Evolutionary conservation across 495 filamentous ascomycete genomes (phyloP), one percentile per base, ranked within the genome.

Genomic region (Podospora australis): DNA sequence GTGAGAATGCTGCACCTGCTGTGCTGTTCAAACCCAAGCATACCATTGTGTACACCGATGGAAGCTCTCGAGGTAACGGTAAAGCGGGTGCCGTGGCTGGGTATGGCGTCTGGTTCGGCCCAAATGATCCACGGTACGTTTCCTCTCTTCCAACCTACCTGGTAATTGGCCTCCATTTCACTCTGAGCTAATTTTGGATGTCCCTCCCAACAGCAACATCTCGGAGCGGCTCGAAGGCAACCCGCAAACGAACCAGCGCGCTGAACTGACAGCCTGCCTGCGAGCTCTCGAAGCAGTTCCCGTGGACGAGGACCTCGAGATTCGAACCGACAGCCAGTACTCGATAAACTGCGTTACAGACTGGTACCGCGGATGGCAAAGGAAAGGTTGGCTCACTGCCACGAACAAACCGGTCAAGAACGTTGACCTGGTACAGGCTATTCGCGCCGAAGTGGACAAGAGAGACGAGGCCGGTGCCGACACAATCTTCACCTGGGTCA

Each of bases 201-300:
- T 13, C n/a, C 5, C 19, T 13, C 4, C 10, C 2, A n/a, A n/a
- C 38, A 62, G 58, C 60, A 98, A 96, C 64, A 74, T 96, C 44
- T 90, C 87, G 16, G 91, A 96, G 59, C 78, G 81, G 13, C 74
- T 98, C 2, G 57, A 69, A 32, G 91, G 91, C 29, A 67, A 72
- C 9, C 65, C 72, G 8, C 92, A 98, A 63, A 96, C 92, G 1
- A 98, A 97, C 63, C 87, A 96, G 63, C 88, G 92, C 4, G 92
- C 92, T 13, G 92, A 98, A 65, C 71, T 98, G 44, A 90, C 88
- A 3, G 92, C 90, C 0, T 83, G 96, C 50, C 70, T 85, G 4
- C 84, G 91, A 42, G 87, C 88, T 6, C 75, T 98, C 20, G 81
- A 96, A 57, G 79, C 81, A 21, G 78, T 87, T 2, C 36, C 36